Base-by-base conservation (phyloP, 495 filamentous ascomycete genomes). In the Penicillium cataractarum region DNA sequence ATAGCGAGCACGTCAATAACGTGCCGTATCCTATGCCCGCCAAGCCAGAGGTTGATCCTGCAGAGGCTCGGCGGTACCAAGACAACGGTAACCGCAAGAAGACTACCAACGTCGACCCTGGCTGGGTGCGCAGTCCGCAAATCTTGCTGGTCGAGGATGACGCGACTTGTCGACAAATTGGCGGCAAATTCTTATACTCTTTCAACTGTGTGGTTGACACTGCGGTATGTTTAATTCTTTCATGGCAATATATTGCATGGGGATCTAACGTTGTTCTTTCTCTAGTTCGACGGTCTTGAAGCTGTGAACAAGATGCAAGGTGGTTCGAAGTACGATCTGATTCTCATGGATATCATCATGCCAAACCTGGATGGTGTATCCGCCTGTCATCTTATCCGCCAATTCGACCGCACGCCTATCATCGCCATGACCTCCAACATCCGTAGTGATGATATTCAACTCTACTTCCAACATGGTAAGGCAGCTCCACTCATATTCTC, bases 301-400 rank as follows among this genome's bases (percentile, higher is more conserved):
- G 94, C 95, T 51, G 93, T 97, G 42, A 92, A 91, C 73, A 97
- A 96, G 74, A 88, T 97, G 69, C 92, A 91, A 71, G 79, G 82
- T 33, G 89, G 90, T 17, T 86, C 87, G 19, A 92, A 90, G 35
- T 98, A 96, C 74, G 93, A 98, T 71, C 77, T 99, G 42, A 92
- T 99, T 48, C 84, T 98, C 46, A 99, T 99, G 95, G 96, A 98
- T 78, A 98, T 99, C 66, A 96, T 98, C 62, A 97, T 99, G 94
- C 95, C 95, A 17, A 89, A 94, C 69, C 81, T 99, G 19, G 95
- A 98, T 71, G 95, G 95, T 53, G 92, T 97, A 31, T 96, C 93
- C 10, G 95, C 95, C 26, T 97, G 93, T 51, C 91, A 93, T 70
- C 87, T 96, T 60, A 97, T 99, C 64, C 89, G 96, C 58, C 91